Percentiles rank a stretch among this genome's conserved stretches.
Conservation (phyloP, 352 stramenopile species). For the Thalassiosira exigua region DNA sequence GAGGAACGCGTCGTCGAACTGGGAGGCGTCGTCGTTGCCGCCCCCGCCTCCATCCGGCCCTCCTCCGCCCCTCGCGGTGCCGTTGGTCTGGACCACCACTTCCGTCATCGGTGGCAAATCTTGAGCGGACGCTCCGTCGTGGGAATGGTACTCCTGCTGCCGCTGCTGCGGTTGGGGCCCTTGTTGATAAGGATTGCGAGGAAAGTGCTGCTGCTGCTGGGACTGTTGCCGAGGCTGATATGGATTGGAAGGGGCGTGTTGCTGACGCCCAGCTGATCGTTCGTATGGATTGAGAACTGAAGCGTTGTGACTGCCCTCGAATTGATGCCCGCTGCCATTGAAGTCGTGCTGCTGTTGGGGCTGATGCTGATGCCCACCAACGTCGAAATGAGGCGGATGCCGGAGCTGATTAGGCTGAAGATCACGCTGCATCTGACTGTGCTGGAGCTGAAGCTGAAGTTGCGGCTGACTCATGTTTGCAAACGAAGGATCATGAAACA, state of each 20-base stretch:
- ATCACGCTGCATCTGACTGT: no score
- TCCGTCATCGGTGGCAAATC: constrained; percentile 43
- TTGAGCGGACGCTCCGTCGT: background rate
- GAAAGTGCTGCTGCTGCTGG: constrained; percentile 4
- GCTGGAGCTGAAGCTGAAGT: constrained; percentile 2
- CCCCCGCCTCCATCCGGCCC: background rate
- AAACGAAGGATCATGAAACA: background rate
- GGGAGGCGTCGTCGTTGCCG: constrained; percentile 26
- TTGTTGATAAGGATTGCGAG: constrained; percentile 18
- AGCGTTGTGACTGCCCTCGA: background rate
- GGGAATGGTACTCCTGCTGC: constrained; percentile 11
- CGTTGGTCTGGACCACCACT: constrained; percentile 42
- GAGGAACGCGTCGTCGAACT: constrained; percentile 58
- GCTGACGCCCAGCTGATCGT: background rate
- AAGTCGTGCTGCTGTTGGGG: no score
- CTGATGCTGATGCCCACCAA: no score
- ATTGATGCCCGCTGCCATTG: no score
- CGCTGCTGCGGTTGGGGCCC: background rate
- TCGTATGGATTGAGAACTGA: constrained; percentile 15
- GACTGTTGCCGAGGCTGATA: constrained; percentile 2
- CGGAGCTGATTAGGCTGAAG: background rate
- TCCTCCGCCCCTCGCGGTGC: background rate
- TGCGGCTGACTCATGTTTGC: background rate
- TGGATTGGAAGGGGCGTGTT: background rate
- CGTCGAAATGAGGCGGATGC: background rate